Conservation (phyloP, 2,329 filamentous ascomycete species). For the Colletotrichum sp. region DNA sequence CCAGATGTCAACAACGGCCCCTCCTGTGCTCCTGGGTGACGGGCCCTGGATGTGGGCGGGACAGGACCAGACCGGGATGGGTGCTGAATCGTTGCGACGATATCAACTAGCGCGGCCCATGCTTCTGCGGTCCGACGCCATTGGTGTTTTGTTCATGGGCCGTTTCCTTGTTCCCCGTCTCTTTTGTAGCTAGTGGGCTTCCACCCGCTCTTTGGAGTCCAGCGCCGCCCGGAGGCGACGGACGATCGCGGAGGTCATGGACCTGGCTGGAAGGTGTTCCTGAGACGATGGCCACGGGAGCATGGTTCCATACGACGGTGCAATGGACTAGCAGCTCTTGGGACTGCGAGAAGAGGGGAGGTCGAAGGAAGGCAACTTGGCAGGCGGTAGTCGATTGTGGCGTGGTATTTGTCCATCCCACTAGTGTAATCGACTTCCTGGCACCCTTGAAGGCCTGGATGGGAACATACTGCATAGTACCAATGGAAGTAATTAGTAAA, state of each 20-base stretch:
- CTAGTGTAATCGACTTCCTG: background rate
- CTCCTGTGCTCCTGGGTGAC: background rate
- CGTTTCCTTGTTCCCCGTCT: background rate
- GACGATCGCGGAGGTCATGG: background rate
- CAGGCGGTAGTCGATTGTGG: background rate
- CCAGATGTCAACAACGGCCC: background rate
- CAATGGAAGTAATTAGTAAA: background rate
- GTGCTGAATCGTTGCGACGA: conserved; percentile 8
- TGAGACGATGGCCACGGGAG: background rate
- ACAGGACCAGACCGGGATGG: background rate
- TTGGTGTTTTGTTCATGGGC: background rate
- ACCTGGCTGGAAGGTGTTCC: background rate
- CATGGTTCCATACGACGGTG: background rate
- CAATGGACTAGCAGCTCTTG: background rate
- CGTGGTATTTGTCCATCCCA: background rate
- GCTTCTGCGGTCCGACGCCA: background rate
- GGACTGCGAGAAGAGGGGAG: background rate
- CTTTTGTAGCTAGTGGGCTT: background rate
- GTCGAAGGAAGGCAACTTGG: background rate
- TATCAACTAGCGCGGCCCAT: conserved; percentile 7
- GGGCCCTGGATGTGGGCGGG: background rate
- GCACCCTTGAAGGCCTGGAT: background rate
- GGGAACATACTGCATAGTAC: background rate
- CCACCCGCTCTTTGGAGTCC: background rate
- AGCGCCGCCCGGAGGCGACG: background rate